Base-by-base conservation (phyloP, 805 yeast species). In the Teunomyces funiuensis region DNA sequence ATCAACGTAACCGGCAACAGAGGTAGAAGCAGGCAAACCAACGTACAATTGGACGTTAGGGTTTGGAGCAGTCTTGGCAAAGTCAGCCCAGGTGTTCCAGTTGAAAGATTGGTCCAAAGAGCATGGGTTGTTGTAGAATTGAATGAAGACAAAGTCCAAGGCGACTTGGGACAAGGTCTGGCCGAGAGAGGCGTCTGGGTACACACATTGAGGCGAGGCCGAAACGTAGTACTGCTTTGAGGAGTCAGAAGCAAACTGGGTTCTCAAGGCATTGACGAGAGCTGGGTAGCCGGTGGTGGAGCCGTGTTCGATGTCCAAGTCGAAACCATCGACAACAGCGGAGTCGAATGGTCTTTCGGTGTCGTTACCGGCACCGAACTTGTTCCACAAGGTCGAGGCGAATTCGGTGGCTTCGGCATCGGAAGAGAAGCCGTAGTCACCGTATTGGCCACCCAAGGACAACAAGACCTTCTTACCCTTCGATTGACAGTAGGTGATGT, bases 381-480 rank as follows among this genome's bases (percentile, higher is more conserved):
- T 64, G 50, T 67, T 53, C 75, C 73, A 55, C 55, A 71, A 53
- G 33, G 66, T 53, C n/a, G 44, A 40, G n/a, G 72, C 90, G 55
- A 79, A 80, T 1, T 53, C 62, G 51, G 75, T 77, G 33, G 88
- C 97, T 37, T 73, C 74, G 2, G 64, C 39, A 39, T 76, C 80
- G 31, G 63, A 51, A 3, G 58, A 31, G 33, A 73, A 65, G 4
- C 70, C 71, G 47, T 73, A 73, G 26, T 63, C 43, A 44, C 74
- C 65, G 42, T 53, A 23, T 34, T 64, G 62, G 33, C 73, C 72
- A 19, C 89, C 88, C 37, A 89, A 61, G 1, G 96, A 87, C 4
- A 89, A 59, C 25, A 89, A 58, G 3, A 89, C 82, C 51, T 81
- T 83, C 52, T 85, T 85, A 38, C 96, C 96, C 23, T 49, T 49